Evolutionary conservation across 176 grass and related monocot species (phyloP).

Genomic region (Triticum dicoccoides): DNA sequence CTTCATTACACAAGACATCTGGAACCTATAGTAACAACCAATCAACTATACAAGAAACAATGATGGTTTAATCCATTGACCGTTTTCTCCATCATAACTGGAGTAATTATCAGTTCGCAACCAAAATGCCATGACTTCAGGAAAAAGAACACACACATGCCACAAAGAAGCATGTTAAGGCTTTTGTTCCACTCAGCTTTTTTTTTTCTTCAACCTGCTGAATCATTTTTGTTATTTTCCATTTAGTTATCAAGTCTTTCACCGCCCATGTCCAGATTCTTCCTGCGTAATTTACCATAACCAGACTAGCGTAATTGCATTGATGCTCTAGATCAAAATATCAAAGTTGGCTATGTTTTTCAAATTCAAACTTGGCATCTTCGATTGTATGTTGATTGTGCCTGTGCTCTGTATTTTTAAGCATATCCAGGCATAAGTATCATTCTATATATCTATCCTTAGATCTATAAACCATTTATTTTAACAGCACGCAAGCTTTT

Average conservation of each 20-base stretch:
- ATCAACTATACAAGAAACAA: background rate
- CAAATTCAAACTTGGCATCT: background rate
- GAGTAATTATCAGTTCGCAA: background rate
- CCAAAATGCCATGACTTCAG: background rate
- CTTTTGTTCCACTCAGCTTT: background rate
- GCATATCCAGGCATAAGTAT: background rate
- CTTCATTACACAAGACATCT: background rate
- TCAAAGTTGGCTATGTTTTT: background rate
- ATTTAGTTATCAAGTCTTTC: background rate
- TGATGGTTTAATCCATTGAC: background rate
- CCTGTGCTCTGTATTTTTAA: background rate
- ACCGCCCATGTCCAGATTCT: background rate
- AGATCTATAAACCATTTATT: background rate
- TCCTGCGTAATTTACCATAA: background rate
- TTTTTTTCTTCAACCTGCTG: background rate
- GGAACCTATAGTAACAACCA: background rate
- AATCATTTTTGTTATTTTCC: background rate
- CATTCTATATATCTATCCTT: background rate
- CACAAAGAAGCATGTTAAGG: background rate
- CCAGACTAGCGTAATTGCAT: background rate
- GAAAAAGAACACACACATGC: too few relatives aligned
- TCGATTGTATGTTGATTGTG: background rate
- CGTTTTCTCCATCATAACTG: too few relatives aligned
- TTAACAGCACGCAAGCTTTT: background rate
- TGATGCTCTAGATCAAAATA: background rate